Evolutionary conservation across 139 green algal genomes (phyloP).

Genomic region (Picochlorum sp.): DNA sequence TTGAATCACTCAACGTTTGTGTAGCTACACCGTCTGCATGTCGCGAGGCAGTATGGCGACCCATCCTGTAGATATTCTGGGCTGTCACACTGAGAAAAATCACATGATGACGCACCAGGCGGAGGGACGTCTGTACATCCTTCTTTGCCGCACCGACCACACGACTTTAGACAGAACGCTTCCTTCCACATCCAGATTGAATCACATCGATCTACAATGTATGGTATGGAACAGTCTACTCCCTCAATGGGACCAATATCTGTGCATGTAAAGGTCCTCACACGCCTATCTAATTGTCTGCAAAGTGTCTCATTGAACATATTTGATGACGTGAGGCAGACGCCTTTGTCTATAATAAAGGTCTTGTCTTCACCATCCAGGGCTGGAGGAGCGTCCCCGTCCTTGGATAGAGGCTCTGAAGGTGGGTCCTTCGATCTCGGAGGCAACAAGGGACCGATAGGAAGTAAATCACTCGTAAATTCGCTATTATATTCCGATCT

Average conservation of each 20-base stretch:
- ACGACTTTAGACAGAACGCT: slow-evolving; percentile 20
- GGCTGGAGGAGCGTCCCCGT: too few species aligned
- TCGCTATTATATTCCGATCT: too few species aligned
- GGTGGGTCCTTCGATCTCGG: too few species aligned
- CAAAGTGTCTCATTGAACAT: too few species aligned
- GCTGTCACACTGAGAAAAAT: background rate
- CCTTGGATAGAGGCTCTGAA: too few species aligned
- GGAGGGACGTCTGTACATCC: background rate
- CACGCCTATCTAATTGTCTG: too few species aligned
- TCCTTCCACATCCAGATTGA: slow-evolving; percentile 14
- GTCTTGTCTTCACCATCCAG: too few species aligned
- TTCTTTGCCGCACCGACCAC: slow-evolving; percentile 26
- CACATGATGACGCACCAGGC: background rate
- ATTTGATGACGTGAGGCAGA: too few species aligned
- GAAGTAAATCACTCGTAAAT: too few species aligned
- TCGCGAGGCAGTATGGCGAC: slow-evolving; percentile 18
- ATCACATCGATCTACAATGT: slow-evolving; percentile 24
- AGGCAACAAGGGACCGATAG: too few species aligned
- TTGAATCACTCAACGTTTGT: background rate
- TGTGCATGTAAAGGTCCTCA: slow-evolving; percentile 14
- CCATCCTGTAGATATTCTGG: too few species aligned
- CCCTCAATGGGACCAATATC: slow-evolving; percentile 11
- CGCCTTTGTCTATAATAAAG: too few species aligned
- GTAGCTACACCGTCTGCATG: slow-evolving; percentile 14
- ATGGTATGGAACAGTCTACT: slow-evolving; percentile 19